Conservation (phyloP, 345 rosid genomes). For the Fremontodendron californicum region DNA sequence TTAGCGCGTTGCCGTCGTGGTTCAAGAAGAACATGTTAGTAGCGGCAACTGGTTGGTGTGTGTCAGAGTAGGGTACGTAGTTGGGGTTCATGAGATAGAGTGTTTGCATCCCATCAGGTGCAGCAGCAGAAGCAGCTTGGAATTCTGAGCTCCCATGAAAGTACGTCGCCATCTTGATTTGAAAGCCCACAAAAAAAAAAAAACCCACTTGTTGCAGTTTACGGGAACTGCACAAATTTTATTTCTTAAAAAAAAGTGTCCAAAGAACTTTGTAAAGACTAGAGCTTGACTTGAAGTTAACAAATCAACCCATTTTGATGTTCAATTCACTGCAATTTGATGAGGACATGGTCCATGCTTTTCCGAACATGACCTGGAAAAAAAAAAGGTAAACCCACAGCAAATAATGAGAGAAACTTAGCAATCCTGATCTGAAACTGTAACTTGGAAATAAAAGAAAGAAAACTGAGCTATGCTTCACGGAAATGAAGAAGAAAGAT, state of each 20-base stretch:
- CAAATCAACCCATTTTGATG: slow-evolving; percentile 16
- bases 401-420: neutral
- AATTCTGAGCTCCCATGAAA: slow-evolving; percentile 45
- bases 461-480: neutral
- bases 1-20: slow-evolving; percentile 26
- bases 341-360: neutral
- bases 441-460: neutral
- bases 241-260: neutral
- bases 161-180: slow-evolving; percentile 45
- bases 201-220: neutral
- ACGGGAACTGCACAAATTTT: neutral
- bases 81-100: slow-evolving; percentile 49
- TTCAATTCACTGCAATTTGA: slow-evolving; percentile 6
- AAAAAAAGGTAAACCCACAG: neutral
- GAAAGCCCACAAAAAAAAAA: neutral
- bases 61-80: slow-evolving; percentile 39
- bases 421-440: neutral
- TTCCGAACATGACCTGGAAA: slow-evolving; percentile 1
- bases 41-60: slow-evolving; percentile 14
- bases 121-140: slow-evolving; percentile 36
- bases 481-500: neutral
- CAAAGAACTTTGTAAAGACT: neutral
- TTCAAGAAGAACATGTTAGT: slow-evolving; percentile 30
- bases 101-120: slow-evolving; percentile 34
- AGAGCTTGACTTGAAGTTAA: neutral